Base-by-base conservation (phyloP, 129 eudicot species). In the Scalesia atractyloides region DNA sequence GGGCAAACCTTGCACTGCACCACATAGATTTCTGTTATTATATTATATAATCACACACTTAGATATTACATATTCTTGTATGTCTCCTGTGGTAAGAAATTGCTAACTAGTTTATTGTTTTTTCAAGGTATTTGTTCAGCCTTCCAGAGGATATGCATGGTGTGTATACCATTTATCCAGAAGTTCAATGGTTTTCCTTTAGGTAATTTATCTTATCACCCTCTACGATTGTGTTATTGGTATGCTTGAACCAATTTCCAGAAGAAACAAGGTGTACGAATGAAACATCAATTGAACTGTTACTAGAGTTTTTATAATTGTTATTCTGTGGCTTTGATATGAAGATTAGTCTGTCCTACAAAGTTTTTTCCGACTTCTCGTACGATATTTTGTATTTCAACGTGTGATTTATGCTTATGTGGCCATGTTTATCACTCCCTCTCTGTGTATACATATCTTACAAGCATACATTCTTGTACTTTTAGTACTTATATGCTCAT, bases 1-100 rank as follows among this genome's bases (percentile, higher is more conserved):
- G 91, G 50, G 97, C 83, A 77, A 90, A 89, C 77, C 99, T 88
- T 73, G 99, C 96, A 83, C 99, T 94, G 88, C 75, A 73, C 33
- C 17, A 50, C 48, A 75, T 19, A 43, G 12, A 37, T 64, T 7
- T 71, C 50, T 36, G 39, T 33, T 16, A 62, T 41, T 50, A 54
- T 51, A 58, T 12, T 2, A 57, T 58, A 58, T 58, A 5, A 24
- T 13, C 4, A 24, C 13, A 17, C 64, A 58, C 64, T 22, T 58
- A 24, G 3, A 58, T 58, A 13, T 24, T 58, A 24, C 64, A 58
- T 26, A 22, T 58, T 9, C n/a, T 57, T 19, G 33, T 24, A 58
- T 22, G 64, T 58, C 41, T 58, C 64, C 16, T 24, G 6, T 26
- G 64, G 17, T 26, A 24, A 24, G 17, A 58, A 9, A 58, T 58